These are phyloP conservation scores for Solanum medicagineum DNA, from an alignment of 257 asterid genomes.

Conservation along the genomic window DNA sequence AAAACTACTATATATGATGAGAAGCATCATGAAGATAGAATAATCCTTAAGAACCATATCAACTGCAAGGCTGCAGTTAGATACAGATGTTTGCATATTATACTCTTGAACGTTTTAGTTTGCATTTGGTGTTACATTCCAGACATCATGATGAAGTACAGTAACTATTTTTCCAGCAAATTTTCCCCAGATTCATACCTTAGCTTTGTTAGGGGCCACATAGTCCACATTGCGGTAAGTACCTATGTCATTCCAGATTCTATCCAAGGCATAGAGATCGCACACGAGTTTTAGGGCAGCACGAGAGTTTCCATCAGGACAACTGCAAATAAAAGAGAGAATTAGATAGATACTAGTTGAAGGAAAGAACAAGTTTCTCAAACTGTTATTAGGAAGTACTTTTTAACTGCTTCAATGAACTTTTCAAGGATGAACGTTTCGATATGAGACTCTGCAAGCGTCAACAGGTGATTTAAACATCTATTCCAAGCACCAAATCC, in stretches of 20 bases:
- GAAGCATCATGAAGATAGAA: not conserved
- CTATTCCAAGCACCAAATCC: slow-evolving; percentile 98
- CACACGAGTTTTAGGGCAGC: slow-evolving; percentile 80
- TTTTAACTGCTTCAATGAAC: slow-evolving; percentile 72
- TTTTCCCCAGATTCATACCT: slow-evolving; percentile 28
- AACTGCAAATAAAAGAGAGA: slow-evolving; percentile 30
- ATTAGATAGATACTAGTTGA: not conserved
- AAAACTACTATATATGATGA: not conserved
- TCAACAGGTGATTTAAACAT: slow-evolving; percentile 89
- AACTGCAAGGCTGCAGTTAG: not conserved
- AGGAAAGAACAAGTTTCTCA: not conserved
- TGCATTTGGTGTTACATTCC: not conserved
- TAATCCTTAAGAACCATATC: not conserved
- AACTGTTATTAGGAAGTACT: slow-evolving; percentile 23
- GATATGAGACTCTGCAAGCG: slow-evolving; percentile 93
- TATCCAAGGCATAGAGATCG: slow-evolving; percentile 85
- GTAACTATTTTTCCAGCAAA: not conserved
- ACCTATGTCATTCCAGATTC: slow-evolving; percentile 96
- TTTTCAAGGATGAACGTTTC: slow-evolving; percentile 77
- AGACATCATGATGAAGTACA: not conserved
- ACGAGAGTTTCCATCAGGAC: slow-evolving; percentile 64
- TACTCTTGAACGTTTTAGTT: not conserved
- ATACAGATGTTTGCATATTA: not conserved
- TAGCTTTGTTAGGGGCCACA: slow-evolving; percentile 96
- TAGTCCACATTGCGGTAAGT: slow-evolving; percentile 95